Evolutionary conservation across 1,139 yeast genomes (phyloP), one percentile per base, ranked within the genome.

Genomic region (Lodderomyces parapsilosis): DNA sequence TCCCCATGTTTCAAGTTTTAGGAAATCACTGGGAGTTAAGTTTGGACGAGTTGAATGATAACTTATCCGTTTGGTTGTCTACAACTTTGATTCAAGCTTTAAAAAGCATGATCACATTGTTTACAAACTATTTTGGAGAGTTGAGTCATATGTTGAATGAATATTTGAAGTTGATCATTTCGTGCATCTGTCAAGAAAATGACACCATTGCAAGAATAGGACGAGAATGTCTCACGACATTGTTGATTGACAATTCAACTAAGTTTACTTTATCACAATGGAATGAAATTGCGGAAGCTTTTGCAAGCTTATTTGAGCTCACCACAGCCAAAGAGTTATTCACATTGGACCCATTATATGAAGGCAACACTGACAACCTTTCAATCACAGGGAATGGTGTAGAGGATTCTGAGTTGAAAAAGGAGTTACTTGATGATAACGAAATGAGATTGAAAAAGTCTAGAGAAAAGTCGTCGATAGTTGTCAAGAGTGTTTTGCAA

Each of bases 151-250:
- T 86, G 78, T 71, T 93, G 43, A 86, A 80, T 48, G 94, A 89
- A 1, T 89, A 86, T 59, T 71, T 94, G 63, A 82, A 81, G 33
- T 72, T 94, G 45, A 66, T 94, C 43, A 83, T 83, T 3, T 83
- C 93, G 7, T 94, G 99, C 65, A 88, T 93, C 42, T 89, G 96
- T 56, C 99, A 93, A 63, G 97, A 91, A 55, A 93, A 93, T 60
- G 99, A 93, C 56, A 90, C 98, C 0, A 91, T 94, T 54, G 95
- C 98, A 0, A 77, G 96, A 55, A 90, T 91, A 52, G 99, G 99
- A 17, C 80, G 95, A 56, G 82, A 93, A 9, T 91, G 99, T 61
- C 74, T 93, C 47, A 84, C 86, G 50, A 87, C 84, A 48, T 71
- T 93, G 49, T 75, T 93, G 47, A 67, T 83, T 24, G 86, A 86